Evolutionary conservation across 805 yeast species (phyloP), one percentile per base, ranked within the genome.

Genomic region (Saccharomycopsis capsularis): DNA sequence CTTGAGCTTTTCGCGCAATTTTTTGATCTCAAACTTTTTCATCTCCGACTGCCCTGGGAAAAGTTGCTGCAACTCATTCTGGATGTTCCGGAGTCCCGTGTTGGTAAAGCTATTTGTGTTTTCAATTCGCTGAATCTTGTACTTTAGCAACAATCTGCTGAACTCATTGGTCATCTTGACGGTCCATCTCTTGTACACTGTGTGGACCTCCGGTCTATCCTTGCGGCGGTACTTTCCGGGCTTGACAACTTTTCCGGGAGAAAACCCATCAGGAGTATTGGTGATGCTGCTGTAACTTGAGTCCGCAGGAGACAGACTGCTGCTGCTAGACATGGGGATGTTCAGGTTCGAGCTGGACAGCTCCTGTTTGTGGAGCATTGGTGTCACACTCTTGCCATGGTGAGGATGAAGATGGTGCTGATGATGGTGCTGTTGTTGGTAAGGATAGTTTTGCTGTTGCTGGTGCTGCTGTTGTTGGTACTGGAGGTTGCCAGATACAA

Each of bases 181-280:
- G 13, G 55, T 44, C 55, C 55, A 52, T 42, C 55, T 45, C 30
- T 52, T 52, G 29, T 52, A 52, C n/a, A 46, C 50, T 18, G 52
- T 47, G 18, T 40, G 21, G 9, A 21, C 38, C 5, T 34, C 38
- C n/a, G 15, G 18, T 18, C n/a, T 34, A 6, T 34, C 38, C 18
- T 34, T 34, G 7, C 32, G 32, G 32, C 13, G 7, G 7, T 7
- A 29, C 18, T 13, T 34, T 18, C 38, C 38, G n/a, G 13, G 5
- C 18, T 34, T 34, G 38, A 7, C 32, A 27, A 13, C 7, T 27
- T 13, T 27, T 13, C 32, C 32, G 13, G 32, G 32, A 27, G 38
- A 34, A n/a, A 34, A 34, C 13, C 6, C 19, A 34, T 16, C 38
- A 34, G 38, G 38, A n/a, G 38, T 13, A 27, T 27, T 13, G 32